Evolutionary conservation across 2,329 filamentous ascomycete species (phyloP).

Genomic region (Cladosporium sp.): DNA sequence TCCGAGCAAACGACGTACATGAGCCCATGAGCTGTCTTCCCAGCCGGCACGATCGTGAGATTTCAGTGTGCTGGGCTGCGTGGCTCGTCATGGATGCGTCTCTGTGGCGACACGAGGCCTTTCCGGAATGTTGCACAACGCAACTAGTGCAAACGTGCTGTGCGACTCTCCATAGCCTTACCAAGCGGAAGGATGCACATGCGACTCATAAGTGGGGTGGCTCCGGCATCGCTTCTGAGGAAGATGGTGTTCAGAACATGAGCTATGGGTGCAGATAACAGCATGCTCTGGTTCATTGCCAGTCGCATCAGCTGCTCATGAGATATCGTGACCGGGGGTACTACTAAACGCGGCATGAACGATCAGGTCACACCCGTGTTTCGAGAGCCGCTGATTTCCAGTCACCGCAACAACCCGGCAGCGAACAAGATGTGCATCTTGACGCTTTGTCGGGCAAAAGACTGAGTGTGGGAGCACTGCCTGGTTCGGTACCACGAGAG

Average conservation of each 20-base stretch:
- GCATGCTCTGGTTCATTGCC: neutral
- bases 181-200: conserved; percentile 8
- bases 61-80: conserved; percentile 11
- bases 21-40: conserved; percentile 18
- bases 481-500: conserved; percentile 14
- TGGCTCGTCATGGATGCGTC: conserved; percentile 25
- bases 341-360: conserved; percentile 1
- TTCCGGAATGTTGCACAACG: conserved; percentile 28
- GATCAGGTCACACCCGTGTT: conserved; percentile 13
- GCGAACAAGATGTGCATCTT: conserved; percentile 3
- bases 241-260: conserved; percentile 7
- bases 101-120: conserved; percentile 30
- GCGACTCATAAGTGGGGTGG: conserved; percentile 2
- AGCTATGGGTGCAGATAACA: neutral
- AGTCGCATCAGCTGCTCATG: conserved; percentile 1
- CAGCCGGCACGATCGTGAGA: conserved; percentile 14
- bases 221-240: neutral
- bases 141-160: conserved; percentile 28
- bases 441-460: conserved; percentile 2
- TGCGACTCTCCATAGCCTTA: conserved; percentile 24
- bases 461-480: conserved; percentile 15
- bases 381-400: conserved; percentile 7
- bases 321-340: neutral
- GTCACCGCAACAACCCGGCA: conserved; percentile 8
- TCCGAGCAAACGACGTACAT: conserved; percentile 31